Percentiles rank a stretch among this genome's conserved stretches.
Evolutionary conservation across 1,284 basidiomycete genomes (phyloP).

Genomic region (Tilletia indica): DNA sequence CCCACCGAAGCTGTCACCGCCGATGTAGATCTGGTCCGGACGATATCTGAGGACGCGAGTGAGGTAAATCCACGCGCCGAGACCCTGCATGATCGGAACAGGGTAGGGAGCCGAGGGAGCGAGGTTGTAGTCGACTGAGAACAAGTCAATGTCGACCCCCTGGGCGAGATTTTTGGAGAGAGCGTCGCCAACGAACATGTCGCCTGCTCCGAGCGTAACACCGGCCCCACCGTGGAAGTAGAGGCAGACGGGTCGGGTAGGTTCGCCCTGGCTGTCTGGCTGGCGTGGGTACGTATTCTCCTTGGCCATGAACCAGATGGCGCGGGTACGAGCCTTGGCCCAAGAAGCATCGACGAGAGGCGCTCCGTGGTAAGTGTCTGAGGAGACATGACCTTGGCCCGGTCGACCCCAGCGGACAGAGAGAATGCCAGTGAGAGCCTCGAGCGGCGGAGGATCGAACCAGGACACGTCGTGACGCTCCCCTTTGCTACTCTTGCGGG

Average conservation of each 20-base stretch:
- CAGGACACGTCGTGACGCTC: slow-evolving; percentile 44
- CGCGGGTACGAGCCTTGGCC: slow-evolving; percentile 45
- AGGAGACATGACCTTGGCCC: slow-evolving; percentile 26
- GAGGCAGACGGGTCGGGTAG: slow-evolving; percentile 38
- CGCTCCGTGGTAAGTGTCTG: slow-evolving; percentile 39
- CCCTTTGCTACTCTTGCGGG: slow-evolving; percentile 25
- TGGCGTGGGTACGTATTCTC: slow-evolving; percentile 30
- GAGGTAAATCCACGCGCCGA: slow-evolving; percentile 47
- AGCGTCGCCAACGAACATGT: slow-evolving; percentile 47
- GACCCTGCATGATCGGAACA: slow-evolving; percentile 42
- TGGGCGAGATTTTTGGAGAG: slow-evolving; percentile 42
- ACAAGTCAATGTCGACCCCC: slow-evolving; percentile 40
- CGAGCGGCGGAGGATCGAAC: slow-evolving; percentile 46
- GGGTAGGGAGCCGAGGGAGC: slow-evolving; percentile 46
- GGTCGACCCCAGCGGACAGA: slow-evolving; percentile 33
- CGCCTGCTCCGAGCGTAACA: slow-evolving; percentile 50
- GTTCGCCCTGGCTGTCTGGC: slow-evolving; percentile 23
- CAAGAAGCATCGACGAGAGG: slow-evolving; percentile 47
- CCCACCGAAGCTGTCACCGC: slow-evolving; percentile 49
- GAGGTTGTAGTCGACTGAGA: slow-evolving; percentile 53
- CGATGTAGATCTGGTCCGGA: slow-evolving; percentile 49
- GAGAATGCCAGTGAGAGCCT: slow-evolving; percentile 45
- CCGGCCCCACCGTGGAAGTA: slow-evolving; percentile 54
- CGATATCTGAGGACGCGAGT: slow-evolving; percentile 42
- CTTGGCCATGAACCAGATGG: slow-evolving; percentile 50